Evolutionary conservation across 2,329 filamentous ascomycete genomes (phyloP).

Genomic region (Chrysoporthe austroafricana): DNA sequence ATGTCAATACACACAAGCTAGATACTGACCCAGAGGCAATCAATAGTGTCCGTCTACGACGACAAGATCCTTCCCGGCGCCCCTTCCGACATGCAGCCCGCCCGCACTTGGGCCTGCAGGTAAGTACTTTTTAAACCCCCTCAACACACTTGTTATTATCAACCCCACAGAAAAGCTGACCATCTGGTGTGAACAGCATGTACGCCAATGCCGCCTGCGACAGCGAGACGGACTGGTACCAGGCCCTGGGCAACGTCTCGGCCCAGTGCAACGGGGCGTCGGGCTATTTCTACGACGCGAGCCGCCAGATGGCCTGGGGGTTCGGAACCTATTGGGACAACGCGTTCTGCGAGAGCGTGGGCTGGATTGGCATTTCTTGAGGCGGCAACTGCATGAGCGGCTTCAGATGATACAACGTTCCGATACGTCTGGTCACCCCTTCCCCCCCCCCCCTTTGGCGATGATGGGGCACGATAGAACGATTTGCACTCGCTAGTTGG

Average conservation of each 20-base stretch:
- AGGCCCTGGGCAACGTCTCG: slow-evolving; percentile 9
- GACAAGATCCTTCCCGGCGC: neutral
- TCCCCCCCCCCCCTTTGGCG: too few relatives aligned
- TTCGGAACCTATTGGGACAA: neutral
- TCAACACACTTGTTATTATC: neutral
- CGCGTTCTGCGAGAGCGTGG: neutral
- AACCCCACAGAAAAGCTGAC: too few relatives aligned
- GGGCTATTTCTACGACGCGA: slow-evolving; percentile 13
- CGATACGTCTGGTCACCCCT: too few relatives aligned
- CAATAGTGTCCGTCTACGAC: slow-evolving; percentile 2
- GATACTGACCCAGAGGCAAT: too few relatives aligned
- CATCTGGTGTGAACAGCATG: too few relatives aligned
- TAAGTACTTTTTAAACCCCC: neutral
- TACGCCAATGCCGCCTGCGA: neutral
- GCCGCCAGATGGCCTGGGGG: slow-evolving; percentile 14
- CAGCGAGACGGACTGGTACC: slow-evolving; percentile 4
- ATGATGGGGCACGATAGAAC: too few relatives aligned
- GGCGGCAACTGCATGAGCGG: too few relatives aligned
- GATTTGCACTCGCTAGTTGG: too few relatives aligned
- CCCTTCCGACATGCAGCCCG: neutral
- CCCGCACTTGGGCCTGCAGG: neutral
- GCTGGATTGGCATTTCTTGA: neutral
- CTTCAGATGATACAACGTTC: too few relatives aligned
- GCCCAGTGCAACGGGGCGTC: neutral
- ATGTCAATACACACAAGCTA: too few relatives aligned